These are phyloP conservation scores for Eimeria sp. DNA, from an alignment of 169 alveolate genomes.

Conservation along the genomic window DNA sequence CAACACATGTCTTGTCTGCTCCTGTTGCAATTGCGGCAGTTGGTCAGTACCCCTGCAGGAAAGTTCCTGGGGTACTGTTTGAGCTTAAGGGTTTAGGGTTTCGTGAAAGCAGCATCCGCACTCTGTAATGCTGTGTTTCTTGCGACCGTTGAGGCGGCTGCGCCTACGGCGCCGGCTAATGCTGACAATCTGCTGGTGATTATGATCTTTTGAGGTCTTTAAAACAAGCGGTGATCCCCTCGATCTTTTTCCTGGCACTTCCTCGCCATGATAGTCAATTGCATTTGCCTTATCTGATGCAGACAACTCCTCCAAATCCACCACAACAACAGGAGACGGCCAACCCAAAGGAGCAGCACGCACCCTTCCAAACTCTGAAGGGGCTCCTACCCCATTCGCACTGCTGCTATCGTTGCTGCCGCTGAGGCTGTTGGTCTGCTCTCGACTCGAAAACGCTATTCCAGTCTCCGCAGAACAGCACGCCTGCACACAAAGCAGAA, in stretches of 20 bases:
- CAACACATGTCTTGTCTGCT: not conserved
- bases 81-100: not conserved
- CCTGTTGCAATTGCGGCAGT: not conserved
- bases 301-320: slow-evolving; percentile 29
- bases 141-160: slow-evolving; percentile 32
- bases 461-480: slow-evolving; percentile 67
- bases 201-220: not conserved
- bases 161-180: not conserved
- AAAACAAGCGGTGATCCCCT: slow-evolving; percentile 19
- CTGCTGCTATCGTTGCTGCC: not conserved
- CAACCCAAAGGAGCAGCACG: slow-evolving; percentile 72
- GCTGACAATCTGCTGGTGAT: not conserved
- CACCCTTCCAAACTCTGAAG: not conserved
- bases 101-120: not conserved
- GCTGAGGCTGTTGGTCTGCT: not conserved
- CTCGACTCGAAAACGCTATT: slow-evolving; percentile 51
- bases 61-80: not conserved
- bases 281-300: slow-evolving; percentile 18
- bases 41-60: not conserved
- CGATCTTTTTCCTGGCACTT: slow-evolving; percentile 17
- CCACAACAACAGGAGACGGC: slow-evolving; percentile 57
- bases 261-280: slow-evolving; percentile 46
- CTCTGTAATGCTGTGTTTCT: slow-evolving; percentile 52
- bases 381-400: not conserved
- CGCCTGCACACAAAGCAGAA: slow-evolving; percentile 18